A percentile compares a stretch with the other conserved stretches of the same genome.
Conservation (phyloP, 2,329 filamentous ascomycete species). For the Rutstroemia sp. region DNA sequence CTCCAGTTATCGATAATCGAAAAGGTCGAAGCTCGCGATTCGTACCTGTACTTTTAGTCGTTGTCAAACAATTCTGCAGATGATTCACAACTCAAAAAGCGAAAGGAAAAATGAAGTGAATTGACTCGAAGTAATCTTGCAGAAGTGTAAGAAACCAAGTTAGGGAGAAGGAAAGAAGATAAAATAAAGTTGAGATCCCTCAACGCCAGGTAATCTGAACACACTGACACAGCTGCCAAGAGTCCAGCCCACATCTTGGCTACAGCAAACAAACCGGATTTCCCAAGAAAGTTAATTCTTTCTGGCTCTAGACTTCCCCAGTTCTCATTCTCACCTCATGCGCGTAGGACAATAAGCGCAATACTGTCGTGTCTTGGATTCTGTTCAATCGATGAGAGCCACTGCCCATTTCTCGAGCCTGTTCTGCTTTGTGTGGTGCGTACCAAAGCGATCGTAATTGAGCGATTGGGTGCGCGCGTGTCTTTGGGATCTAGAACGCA, state of each 20-base stretch:
- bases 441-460: too few species aligned
- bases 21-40: neutral
- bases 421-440: too few species aligned
- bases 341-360: too few species aligned
- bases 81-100: neutral
- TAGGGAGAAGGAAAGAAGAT: neutral
- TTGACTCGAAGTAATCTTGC: neutral
- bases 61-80: neutral
- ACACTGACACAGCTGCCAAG: conserved; percentile 7
- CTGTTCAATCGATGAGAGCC: too few species aligned
- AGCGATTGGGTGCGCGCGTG: too few species aligned
- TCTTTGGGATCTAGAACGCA: too few species aligned
- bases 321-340: too few species aligned
- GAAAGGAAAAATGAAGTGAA: neutral
- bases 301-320: neutral
- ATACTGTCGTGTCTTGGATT: too few species aligned
- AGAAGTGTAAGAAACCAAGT: neutral
- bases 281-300: neutral
- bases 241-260: conserved; percentile 4
- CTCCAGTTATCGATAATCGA: neutral
- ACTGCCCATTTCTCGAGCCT: too few species aligned
- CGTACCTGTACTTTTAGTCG: conserved; percentile 1
- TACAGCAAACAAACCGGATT: neutral
- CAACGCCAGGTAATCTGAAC: neutral
- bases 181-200: neutral